Evolutionary conservation across 2,329 filamentous ascomycete species (phyloP), one percentile per base, ranked within the genome.

Genomic region (Aspergillus quadricinctus): DNA sequence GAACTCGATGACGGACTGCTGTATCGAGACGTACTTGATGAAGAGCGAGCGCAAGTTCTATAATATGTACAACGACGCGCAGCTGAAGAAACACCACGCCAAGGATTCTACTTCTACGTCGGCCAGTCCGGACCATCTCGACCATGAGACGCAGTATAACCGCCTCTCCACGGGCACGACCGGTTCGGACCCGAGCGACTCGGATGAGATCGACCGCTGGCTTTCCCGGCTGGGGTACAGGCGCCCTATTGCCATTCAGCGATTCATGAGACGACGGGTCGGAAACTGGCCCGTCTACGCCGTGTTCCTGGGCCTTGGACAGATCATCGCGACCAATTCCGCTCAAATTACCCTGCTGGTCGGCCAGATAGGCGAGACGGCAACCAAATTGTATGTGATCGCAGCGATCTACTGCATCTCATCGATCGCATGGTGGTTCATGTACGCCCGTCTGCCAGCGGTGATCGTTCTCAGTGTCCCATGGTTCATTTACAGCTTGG

Each of bases 341-440:
- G 86, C 86, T 69, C 85, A 88, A 66, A 83, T 88, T 65, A 86
- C 84, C 1, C 77, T 88, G n/a, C 76, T 88, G n/a, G 84, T 83
- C 0, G 85, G 85, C 19, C 79, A 84, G 62, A 77, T 84, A 19
- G 84, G 82, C 55, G 78, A 87, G 66, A 78, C 80, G 0, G 81
- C 83, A 2, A 67, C 72, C 28, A 82, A 84, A 64, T 73, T 87
- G 0, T 87, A 87, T 69, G 76, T 78, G 48, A 81, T 86, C 46
- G 83, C 83, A 0, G 78, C 75, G 6, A 81, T 84, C n/a, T 87
- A 87, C 63, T 75, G 84, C 4, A 72, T 75, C 21, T 78, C 81
- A 4, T 85, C 83, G 0, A 69, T 83, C 9, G 56, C 81, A 25
- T 88, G 85, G 85, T 88, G 84, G 84, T 66, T 80, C 50, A 64